A percentile compares a stretch with the other conserved stretches of the same genome.
These are phyloP conservation scores for Xylariaceae sp. DNA, from an alignment of 2,329 filamentous ascomycete genomes.

Conservation along the genomic window DNA sequence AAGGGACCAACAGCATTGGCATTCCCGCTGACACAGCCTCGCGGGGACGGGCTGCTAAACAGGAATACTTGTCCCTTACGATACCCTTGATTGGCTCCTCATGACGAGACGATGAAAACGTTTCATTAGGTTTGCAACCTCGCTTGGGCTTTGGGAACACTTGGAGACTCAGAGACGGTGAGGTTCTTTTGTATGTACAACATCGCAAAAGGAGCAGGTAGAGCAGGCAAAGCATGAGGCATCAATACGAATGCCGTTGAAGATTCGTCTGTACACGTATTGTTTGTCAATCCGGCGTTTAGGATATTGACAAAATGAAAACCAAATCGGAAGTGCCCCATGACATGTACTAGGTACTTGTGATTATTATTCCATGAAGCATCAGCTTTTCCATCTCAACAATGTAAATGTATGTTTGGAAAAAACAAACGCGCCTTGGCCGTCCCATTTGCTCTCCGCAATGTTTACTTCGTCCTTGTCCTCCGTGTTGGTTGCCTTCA, in stretches of 20 bases:
- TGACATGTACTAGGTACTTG: too few relatives aligned
- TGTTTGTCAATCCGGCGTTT: too few relatives aligned
- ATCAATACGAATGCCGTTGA: conserved; percentile 7
- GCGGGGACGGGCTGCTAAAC: neutral
- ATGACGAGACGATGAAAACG: conserved; percentile 19
- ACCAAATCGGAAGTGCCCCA: neutral
- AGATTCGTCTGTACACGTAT: conserved; percentile 27
- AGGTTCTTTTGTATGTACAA: conserved; percentile 19
- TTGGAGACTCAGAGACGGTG: neutral
- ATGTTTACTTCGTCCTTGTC: conserved; percentile 62
- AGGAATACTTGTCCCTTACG: neutral
- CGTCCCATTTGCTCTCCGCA: conserved; percentile 61
- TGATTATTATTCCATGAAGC: too few relatives aligned
- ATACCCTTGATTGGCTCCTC: neutral
- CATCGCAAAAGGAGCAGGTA: conserved; percentile 12
- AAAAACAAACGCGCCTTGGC: conserved; percentile 61
- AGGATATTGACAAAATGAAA: neutral
- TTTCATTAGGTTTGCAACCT: conserved; percentile 5
- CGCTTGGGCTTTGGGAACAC: conserved; percentile 3
- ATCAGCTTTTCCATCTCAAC: conserved; percentile 46
- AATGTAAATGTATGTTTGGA: conserved; percentile 69
- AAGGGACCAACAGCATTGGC: too few relatives aligned
- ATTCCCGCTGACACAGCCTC: too few relatives aligned
- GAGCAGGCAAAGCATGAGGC: conserved; percentile 13
- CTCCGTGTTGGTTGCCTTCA: conserved; percentile 61